Conservation (phyloP, 139 green algal genomes). For the Micromonas commoda region DNA sequence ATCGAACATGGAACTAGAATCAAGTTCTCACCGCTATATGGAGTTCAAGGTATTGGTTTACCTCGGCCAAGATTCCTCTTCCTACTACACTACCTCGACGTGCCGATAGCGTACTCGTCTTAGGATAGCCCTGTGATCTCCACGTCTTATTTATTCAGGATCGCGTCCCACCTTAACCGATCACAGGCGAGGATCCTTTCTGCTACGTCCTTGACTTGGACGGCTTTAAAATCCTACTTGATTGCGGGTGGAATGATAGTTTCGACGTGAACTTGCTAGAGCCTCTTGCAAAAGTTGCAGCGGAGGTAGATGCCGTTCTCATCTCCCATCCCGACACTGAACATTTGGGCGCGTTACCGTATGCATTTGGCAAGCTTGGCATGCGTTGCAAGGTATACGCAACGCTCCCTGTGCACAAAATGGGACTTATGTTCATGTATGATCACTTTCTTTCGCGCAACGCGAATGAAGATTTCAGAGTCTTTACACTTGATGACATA, state of each 20-base stretch:
- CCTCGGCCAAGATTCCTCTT: too few relatives aligned
- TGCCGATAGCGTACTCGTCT: too few relatives aligned
- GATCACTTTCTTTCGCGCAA: constrained; percentile 41
- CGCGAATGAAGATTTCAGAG: not conserved
- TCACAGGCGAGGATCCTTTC: constrained; percentile 47
- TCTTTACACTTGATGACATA: constrained; percentile 62
- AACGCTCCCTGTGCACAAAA: constrained; percentile 67
- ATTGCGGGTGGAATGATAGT: constrained; percentile 82
- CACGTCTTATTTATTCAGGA: too few relatives aligned
- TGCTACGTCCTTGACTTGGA: constrained; percentile 70
- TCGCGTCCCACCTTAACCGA: too few relatives aligned
- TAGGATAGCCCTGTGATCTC: too few relatives aligned
- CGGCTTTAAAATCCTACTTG: constrained; percentile 65
- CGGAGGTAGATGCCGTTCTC: constrained; percentile 60
- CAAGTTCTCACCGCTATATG: too few relatives aligned
- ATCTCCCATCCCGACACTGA: constrained; percentile 67
- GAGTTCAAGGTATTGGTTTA: too few relatives aligned
- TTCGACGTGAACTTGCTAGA: constrained; percentile 54
- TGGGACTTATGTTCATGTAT: constrained; percentile 82
- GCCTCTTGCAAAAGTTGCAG: constrained; percentile 45
- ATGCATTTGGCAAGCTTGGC: constrained; percentile 53
- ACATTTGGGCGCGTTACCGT: constrained; percentile 81
- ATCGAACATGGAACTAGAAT: too few relatives aligned
- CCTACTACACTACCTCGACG: too few relatives aligned
- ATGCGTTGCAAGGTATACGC: constrained; percentile 61